Percentiles rank a stretch among this genome's conserved stretches.
These are phyloP conservation scores for Ilex asprella DNA, from an alignment of 257 asterid genomes.

Conservation along the genomic window DNA sequence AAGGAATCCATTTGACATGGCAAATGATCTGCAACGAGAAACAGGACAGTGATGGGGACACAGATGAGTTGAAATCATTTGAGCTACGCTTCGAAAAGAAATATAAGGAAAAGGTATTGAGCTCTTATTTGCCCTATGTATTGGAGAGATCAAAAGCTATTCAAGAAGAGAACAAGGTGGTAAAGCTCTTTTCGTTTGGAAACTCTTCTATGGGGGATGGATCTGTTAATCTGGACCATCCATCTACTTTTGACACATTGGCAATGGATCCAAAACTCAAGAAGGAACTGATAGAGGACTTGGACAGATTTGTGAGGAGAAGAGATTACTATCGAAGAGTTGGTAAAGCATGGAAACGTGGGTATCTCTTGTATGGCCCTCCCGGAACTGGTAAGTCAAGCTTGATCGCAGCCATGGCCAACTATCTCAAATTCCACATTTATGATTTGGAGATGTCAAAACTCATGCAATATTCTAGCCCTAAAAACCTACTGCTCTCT, in stretches of 20 bases:
- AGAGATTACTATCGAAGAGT: constrained; percentile 33
- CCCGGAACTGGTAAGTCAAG: constrained; percentile 57
- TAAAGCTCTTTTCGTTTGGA: constrained; percentile 10
- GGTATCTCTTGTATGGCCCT: constrained; percentile 44
- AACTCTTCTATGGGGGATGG: not conserved
- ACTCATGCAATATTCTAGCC: constrained; percentile 24
- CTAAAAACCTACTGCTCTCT: constrained; percentile 28
- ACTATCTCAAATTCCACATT: constrained; percentile 38
- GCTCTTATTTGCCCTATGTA: constrained; percentile 31
- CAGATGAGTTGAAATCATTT: no score
- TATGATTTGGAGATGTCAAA: constrained; percentile 43
- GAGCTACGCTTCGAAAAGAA: constrained; percentile 32
- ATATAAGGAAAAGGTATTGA: constrained; percentile 25
- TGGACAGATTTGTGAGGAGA: constrained; percentile 33
- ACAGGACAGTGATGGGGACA: constrained; percentile 17
- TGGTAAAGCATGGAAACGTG: constrained; percentile 57
- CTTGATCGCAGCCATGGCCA: constrained; percentile 52
- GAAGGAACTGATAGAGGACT: constrained; percentile 42
- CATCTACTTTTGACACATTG: constrained; percentile 36
- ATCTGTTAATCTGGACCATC: constrained; percentile 46
- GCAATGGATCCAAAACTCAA: constrained; percentile 30
- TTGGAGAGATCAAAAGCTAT: constrained; percentile 16
- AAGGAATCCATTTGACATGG: constrained; percentile 24
- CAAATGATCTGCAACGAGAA: constrained; percentile 8
- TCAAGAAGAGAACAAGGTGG: constrained; percentile 27